phyloP scores from a whole-genome alignment of 2,329 filamentous ascomycete genomes.

The Alternaria sp. region DNA sequence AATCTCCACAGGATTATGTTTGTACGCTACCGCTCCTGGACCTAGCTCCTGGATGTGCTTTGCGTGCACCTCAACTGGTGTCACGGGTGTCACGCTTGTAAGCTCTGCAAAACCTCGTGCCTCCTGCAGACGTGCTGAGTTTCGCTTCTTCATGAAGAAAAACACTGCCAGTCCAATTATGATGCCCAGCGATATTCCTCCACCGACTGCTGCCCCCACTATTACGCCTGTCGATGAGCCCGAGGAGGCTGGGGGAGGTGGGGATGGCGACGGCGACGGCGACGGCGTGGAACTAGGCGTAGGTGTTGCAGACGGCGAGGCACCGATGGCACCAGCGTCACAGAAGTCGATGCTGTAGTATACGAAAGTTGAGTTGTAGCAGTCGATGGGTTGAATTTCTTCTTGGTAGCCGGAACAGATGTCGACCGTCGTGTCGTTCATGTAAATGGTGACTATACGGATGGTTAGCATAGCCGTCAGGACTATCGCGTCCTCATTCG shows the following conservation, averaged over 20 bases:
- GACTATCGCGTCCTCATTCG: background rate
- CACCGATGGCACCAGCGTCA: background rate
- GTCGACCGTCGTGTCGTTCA: slow-evolving; percentile 11
- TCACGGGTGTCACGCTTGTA: background rate
- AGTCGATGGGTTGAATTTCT: slow-evolving; percentile 13
- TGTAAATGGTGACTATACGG: slow-evolving; percentile 11
- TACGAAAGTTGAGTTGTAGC: slow-evolving; percentile 15
- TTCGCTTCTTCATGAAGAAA: slow-evolving; percentile 6
- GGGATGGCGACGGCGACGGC: too few relatives aligned
- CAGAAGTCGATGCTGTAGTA: slow-evolving; percentile 20
- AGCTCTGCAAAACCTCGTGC: background rate
- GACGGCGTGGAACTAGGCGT: background rate
- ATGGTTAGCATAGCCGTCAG: background rate
- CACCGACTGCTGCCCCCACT: slow-evolving; percentile 10
- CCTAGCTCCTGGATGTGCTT: slow-evolving; percentile 13
- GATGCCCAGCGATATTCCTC: slow-evolving; percentile 1
- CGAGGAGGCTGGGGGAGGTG: slow-evolving; percentile 4
- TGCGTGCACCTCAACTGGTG: slow-evolving; percentile 7
- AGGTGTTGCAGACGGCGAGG: background rate
- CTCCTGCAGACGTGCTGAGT: background rate
- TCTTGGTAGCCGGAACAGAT: slow-evolving; percentile 13
- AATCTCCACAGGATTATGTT: slow-evolving; percentile 9
- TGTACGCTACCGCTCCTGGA: slow-evolving; percentile 4
- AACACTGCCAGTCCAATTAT: slow-evolving; percentile 8
- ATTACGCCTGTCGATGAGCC: slow-evolving; percentile 9